Percentiles rank a stretch among this genome's conserved stretches.
phyloP scores from a whole-genome alignment of 2,329 filamentous ascomycete genomes.

The Colletotrichum sp. region DNA sequence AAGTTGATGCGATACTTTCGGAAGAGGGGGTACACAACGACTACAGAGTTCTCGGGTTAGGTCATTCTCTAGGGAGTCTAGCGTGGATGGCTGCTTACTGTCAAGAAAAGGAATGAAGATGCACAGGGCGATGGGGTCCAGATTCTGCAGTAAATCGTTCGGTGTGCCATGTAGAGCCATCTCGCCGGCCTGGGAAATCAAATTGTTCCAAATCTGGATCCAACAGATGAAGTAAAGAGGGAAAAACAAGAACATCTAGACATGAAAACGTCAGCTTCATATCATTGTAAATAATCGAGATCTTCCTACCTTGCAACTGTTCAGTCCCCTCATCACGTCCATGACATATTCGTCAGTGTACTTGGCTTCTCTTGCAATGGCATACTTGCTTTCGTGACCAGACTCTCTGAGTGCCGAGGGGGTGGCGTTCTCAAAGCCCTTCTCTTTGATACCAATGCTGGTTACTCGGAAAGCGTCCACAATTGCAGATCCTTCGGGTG shows the following conservation, averaged over 20 bases:
- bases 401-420: constrained; percentile 20
- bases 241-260: constrained; percentile 22
- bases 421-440: constrained; percentile 10
- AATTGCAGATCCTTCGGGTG: constrained; percentile 4
- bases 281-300: not conserved
- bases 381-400: constrained; percentile 24
- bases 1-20: constrained; percentile 25
- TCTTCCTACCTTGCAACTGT: constrained; percentile 26
- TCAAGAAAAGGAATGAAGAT: constrained; percentile 32
- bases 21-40: constrained; percentile 25
- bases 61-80: rapidly evolving
- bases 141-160: constrained; percentile 31
- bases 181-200: constrained; percentile 31
- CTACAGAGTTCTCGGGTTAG: not conserved
- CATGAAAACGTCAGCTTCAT: not conserved
- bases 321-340: constrained; percentile 25
- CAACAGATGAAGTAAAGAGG: constrained; percentile 43
- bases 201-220: constrained; percentile 36
- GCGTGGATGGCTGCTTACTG: not conserved
- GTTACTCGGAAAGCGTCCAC: constrained; percentile 22
- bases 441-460: constrained; percentile 24
- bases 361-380: constrained; percentile 21
- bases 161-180: constrained; percentile 27
- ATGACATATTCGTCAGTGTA: constrained; percentile 29
- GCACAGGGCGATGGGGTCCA: constrained; percentile 30